Base-by-base conservation (phyloP, 495 filamentous ascomycete species). In the Jackrogersella minutella region DNA sequence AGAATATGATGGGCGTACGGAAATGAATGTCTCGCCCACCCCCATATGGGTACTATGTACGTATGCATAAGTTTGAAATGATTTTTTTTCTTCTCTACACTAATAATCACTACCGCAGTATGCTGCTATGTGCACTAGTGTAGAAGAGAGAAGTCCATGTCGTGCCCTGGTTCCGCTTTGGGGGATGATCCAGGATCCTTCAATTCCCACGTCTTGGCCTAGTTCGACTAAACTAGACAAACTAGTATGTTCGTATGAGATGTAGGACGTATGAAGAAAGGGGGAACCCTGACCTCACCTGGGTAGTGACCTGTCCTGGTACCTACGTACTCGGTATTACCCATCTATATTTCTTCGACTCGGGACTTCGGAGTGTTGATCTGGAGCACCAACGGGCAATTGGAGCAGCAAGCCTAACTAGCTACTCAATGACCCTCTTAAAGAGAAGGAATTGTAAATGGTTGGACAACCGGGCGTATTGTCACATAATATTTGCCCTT, bases 141-240 rank as follows among this genome's bases (percentile, higher is more conserved):
- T 49, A 26, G 56, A 39, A 60, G 34, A n/a, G 49, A 68, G 54
- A 52, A 58, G 51, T 36, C 50, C 34, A 59, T 61, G 50, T 40
- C 50, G 58, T 63, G 52, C 68, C 64, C 40, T 57, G 60, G 66
- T 66, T 69, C 56, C 61, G 61, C 62, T 47, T 57, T 65, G 46
- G 65, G 51, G 69, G 58, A 46, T 56, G 56, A 65, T 62, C 59
- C 50, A 63, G 50, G 57, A 68, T 64, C 66, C 66, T 64, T 64
- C 66, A 54, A 61, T 60, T 63, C 59, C 47, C 58, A 69, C 64
- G 60, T 64, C 66, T 69, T 69, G 43, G 56, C 56, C 56, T 30
- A 68, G 53, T 62, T 63, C 44, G 44, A 61, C 37, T 52, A 52
- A 4, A 66, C 41, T 52, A 52, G 13, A 66, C 41, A 26, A 52